Base-by-base conservation (phyloP, 1,139 yeast genomes). In the Nakaseomyces uthaithaninus region DNA sequence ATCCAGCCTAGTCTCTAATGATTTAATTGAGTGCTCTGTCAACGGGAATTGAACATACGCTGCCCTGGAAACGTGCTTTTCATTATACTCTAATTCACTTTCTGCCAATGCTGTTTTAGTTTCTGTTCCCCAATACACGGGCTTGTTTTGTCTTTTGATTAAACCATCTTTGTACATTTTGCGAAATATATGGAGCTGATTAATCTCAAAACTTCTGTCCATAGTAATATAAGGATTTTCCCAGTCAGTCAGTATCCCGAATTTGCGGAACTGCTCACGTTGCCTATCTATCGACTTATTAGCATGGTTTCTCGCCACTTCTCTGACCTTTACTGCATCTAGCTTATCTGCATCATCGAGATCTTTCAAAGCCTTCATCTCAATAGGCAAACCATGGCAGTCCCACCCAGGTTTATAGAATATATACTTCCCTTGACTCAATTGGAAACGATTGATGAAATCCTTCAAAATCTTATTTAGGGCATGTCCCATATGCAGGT, bases 81-180 rank as follows among this genome's bases (percentile, higher is more conserved):
- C 79, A 44, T 80, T 79, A 62, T 93, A 91, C 54, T 89, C 96
- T 45, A 91, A 68, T 59, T 91, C 99, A 12, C 96, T 91, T 60
- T 91, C 99, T 0, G 98, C 98, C 48, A 91, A 67, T 0, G 98
- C 98, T 0, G 98, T 89, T 44, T 77, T 75, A 1, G 95, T 84
- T 54, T 87, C 95, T 48, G 93, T 82, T 1, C 97, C 94, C 96
- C 97, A 91, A 72, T 83, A 91, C 1, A 93, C 97, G 0, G 99
- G 99, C 54, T 87, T 86, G 52, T 81, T 74, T 54, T 89, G 94
- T 52, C 97, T 71, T 36, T 79, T 76, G 33, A 91, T 76, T 37
- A 89, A 65, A 0, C 85, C 83, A 41, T 73, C 74, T 37, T 72
- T 71, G 50, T 84, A 69, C 67, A 91, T 69, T 43, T 70, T 67